A percentile compares a stretch with the other conserved stretches of the same genome.
Evolutionary conservation across 768 basidiomycete genomes (phyloP).

Genomic region (Chalciporus piperatus): DNA sequence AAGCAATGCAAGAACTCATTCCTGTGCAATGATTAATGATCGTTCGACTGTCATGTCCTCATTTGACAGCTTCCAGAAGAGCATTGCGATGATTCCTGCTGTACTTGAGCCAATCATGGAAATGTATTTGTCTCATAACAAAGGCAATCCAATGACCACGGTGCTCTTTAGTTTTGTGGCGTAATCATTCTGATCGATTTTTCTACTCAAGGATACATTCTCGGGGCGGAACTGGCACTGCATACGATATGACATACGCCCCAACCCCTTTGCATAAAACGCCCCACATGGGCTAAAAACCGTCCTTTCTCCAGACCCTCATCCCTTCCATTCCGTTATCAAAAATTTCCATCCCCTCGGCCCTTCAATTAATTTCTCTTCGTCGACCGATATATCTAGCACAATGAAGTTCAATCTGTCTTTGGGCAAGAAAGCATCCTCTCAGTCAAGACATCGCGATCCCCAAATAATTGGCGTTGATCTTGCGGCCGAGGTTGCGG

Average conservation of each 20-base stretch:
- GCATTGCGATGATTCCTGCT: too few species aligned
- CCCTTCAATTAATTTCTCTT: not conserved
- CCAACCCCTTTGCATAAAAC: not conserved
- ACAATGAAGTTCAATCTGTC: conserved; percentile 3
- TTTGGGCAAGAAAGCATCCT: conserved; percentile 14
- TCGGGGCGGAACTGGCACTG: not conserved
- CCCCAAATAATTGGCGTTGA: conserved; percentile 5
- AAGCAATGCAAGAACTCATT: not conserved
- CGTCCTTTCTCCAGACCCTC: too few species aligned
- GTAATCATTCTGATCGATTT: conserved; percentile 3
- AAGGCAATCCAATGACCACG: not conserved
- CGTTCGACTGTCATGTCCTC: too few species aligned
- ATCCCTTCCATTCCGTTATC: too few species aligned
- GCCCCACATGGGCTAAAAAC: not conserved
- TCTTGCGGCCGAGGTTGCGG: not conserved
- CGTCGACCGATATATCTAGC: not conserved
- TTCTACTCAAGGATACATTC: not conserved
- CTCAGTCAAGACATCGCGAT: conserved; percentile 1
- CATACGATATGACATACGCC: too few species aligned
- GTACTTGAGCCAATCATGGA: too few species aligned
- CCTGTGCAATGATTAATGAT: not conserved
- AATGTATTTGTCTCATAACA: too few species aligned
- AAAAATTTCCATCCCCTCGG: conserved; percentile 1
- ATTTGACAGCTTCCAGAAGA: too few species aligned
- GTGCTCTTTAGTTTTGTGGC: not conserved